These are phyloP conservation scores for Thraustotheca clavata DNA, from an alignment of 352 stramenopile genomes.

Conservation along the genomic window DNA sequence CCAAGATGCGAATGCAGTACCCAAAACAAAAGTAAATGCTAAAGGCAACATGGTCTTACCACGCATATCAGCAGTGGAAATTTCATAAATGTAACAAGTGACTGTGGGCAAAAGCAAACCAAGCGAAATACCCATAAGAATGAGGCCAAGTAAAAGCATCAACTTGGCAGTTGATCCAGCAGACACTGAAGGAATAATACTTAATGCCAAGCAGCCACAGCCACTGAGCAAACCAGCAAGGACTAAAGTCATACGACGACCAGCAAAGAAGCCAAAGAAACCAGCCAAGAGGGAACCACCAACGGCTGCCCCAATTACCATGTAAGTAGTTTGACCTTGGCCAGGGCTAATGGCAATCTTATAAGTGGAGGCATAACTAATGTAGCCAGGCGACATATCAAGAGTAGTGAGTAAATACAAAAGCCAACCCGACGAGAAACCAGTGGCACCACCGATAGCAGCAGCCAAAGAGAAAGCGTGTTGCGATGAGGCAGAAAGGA, in stretches of 20 bases:
- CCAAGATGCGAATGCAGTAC: constrained; percentile 50
- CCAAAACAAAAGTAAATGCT: constrained; percentile 56
- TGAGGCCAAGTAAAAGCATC: constrained; percentile 55
- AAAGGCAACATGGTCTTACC: constrained; percentile 70
- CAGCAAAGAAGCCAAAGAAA: constrained; percentile 59
- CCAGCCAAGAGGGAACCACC: constrained; percentile 44
- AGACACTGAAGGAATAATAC: constrained; percentile 12
- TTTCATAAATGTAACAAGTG: constrained; percentile 80
- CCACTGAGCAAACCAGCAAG: constrained; percentile 55
- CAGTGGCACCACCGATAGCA: constrained; percentile 64
- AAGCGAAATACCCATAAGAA: constrained; percentile 41
- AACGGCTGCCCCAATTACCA: constrained; percentile 51
- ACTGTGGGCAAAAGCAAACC: constrained; percentile 66
- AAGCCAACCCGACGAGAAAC: constrained; percentile 62
- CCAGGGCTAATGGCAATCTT: constrained; percentile 49
- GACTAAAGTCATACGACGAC: constrained; percentile 64
- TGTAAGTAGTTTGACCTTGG: constrained; percentile 52
- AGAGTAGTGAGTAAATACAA: constrained; percentile 71
- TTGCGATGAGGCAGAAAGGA: constrained; percentile 77
- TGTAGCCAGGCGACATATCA: constrained; percentile 63
- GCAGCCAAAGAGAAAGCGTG: constrained; percentile 76
- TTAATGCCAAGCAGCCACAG: constrained; percentile 48
- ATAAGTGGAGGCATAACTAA: constrained; percentile 74
- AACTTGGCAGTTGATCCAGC: not conserved
- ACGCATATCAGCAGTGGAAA: constrained; percentile 76